Evolutionary conservation across 2,329 filamentous ascomycete species (phyloP).

Genomic region (Alternaria dauci): DNA sequence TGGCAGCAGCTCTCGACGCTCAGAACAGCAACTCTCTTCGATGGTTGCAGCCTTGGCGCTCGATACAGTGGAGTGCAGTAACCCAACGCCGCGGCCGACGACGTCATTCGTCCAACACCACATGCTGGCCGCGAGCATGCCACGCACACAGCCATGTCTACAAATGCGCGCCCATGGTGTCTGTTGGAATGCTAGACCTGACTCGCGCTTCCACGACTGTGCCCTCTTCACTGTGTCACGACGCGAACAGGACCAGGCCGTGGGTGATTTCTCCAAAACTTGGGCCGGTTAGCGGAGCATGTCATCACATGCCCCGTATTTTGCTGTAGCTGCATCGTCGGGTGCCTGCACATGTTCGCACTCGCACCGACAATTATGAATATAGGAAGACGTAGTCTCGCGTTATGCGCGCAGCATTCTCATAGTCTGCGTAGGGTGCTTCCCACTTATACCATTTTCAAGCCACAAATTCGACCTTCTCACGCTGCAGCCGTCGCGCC

Average conservation of each 20-base stretch:
- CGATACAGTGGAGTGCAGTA: conserved; percentile 9
- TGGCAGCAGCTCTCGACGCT: conserved; percentile 14
- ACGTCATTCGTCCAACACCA: conserved; percentile 21
- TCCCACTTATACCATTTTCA: not conserved
- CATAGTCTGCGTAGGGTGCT: conserved; percentile 18
- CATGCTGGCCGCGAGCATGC: not conserved
- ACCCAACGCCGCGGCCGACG: conserved; percentile 18
- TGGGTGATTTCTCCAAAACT: conserved; percentile 8
- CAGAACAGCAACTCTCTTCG: conserved; percentile 8
- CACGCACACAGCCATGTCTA: not conserved
- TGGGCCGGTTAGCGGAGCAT: conserved; percentile 18
- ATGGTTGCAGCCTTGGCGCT: conserved; percentile 16
- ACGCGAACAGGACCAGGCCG: conserved; percentile 2
- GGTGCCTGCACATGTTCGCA: conserved; percentile 23
- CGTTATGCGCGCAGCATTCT: conserved; percentile 14
- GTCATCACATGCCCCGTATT: conserved; percentile 19
- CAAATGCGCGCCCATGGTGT: not conserved
- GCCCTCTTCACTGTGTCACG: not conserved
- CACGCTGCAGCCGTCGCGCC: conserved; percentile 54
- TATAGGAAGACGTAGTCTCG: conserved; percentile 13
- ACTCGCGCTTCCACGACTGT: not conserved
- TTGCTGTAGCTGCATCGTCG: conserved; percentile 11
- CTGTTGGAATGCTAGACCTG: not conserved
- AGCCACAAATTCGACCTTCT: conserved; percentile 15
- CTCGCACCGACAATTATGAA: conserved; percentile 33